A percentile compares a stretch with the other conserved stretches of the same genome.
These are phyloP conservation scores for Hanseniaspora guilliermondii DNA, from an alignment of 805 yeast genomes.

Conservation along the genomic window DNA sequence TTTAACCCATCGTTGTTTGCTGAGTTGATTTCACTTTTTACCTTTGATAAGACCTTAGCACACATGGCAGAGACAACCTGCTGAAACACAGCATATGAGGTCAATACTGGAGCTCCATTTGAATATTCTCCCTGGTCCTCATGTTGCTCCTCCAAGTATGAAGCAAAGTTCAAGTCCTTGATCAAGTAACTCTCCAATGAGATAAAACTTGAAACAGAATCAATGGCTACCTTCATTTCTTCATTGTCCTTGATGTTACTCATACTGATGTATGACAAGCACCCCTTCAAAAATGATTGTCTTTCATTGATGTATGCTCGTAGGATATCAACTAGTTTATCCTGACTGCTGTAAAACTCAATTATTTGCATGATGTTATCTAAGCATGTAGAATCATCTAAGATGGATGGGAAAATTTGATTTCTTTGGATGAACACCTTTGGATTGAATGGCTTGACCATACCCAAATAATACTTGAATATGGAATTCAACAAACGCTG, in stretches of 20 bases:
- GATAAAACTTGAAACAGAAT: slow-evolving; percentile 2
- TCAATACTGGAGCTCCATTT: not conserved
- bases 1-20: not conserved
- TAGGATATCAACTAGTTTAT: not conserved
- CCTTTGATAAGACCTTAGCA: slow-evolving; percentile 6
- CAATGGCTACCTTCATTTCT: slow-evolving; percentile 4
- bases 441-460: slow-evolving; percentile 10
- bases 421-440: not conserved
- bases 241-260: slow-evolving; percentile 5
- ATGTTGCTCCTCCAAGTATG: not conserved
- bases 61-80: slow-evolving; percentile 6
- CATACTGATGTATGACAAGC: slow-evolving; percentile 5
- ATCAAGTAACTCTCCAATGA: slow-evolving; percentile 9
- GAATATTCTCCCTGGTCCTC: not conserved
- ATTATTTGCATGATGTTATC: slow-evolving; percentile 4
- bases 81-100: slow-evolving; percentile 11
- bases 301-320: slow-evolving; percentile 4
- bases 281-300: slow-evolving; percentile 3
- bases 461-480: slow-evolving; percentile 1
- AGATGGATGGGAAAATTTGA: slow-evolving; percentile 4
- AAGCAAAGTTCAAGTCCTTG: slow-evolving; percentile 6
- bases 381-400: slow-evolving; percentile 5
- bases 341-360: slow-evolving; percentile 10
- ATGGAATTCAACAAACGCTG: not conserved
- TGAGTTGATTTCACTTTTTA: not conserved